Conservation (phyloP, 768 basidiomycete species). For the Suillus subaureus region DNA sequence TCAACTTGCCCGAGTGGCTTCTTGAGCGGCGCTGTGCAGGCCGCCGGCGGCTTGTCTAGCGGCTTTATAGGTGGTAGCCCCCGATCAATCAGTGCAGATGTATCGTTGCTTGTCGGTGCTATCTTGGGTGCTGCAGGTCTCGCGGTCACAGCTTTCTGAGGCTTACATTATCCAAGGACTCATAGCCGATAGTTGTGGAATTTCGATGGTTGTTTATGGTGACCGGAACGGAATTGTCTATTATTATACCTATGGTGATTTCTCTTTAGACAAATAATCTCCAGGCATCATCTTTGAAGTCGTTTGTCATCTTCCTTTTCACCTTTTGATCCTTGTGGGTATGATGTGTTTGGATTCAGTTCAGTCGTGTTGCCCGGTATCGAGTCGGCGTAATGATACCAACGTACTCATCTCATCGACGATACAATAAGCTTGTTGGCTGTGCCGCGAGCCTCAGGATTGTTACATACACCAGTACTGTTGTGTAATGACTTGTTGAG, state of each 20-base stretch:
- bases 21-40: constrained; percentile 65
- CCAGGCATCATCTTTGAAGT: neutral
- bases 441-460: neutral
- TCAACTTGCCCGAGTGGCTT: constrained; percentile 72
- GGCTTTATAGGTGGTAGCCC: constrained; percentile 36
- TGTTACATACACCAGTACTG: neutral
- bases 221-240: neutral
- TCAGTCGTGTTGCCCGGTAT: neutral
- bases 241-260: constrained; percentile 2
- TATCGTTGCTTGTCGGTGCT: constrained; percentile 32
- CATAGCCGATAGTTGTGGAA: neutral
- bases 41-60: constrained; percentile 60
- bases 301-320: neutral
- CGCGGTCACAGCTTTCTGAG: constrained; percentile 31
- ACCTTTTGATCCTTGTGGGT: neutral
- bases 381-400: neutral
- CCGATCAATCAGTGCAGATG: constrained; percentile 24
- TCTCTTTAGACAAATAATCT: constrained; percentile 2
- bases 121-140: constrained; percentile 37
- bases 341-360: neutral
- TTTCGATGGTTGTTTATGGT: neutral
- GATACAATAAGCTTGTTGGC: constrained; percentile 1
- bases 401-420: constrained; percentile 1
- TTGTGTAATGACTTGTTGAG: neutral
- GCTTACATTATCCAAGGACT: neutral